Evolutionary conservation across 805 yeast genomes (phyloP), one percentile per base, ranked within the genome.

Genomic region (Spathaspora passalidarum): DNA sequence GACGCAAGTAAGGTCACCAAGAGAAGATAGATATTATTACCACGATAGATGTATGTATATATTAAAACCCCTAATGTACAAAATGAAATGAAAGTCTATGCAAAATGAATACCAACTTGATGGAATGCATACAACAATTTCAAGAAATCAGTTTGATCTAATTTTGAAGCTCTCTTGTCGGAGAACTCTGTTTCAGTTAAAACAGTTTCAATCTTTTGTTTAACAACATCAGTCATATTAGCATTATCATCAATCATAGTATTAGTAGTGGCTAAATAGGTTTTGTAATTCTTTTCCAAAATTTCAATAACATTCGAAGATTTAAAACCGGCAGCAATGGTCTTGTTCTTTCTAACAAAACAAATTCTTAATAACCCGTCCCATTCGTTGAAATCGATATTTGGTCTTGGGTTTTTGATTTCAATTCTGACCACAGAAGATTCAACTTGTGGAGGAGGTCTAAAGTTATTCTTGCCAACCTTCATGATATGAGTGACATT

Each of bases 361-460:
- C 89, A 87, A 48, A 94, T 87, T 53, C 99, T 80, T 52, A 94
- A 73, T 29, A 94, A 72, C 2, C 99, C 99, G 61, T 94, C 99
- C 98, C 98, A 94, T 66, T 94, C 99, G 58, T 86, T 79, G 62
- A 83, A 92, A 61, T 91, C 97, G 26, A 94, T 82, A 52, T 86
- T 82, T n/a, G 99, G 99, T 56, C 97, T 80, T 43, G 98, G 99
- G 46, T 68, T 76, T 65, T 94, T 94, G 47, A 94, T 84, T 66
- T 92, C 98, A 32, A 94, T 81, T 59, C 96, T 79, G 16, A 94
- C 98, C 40, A 94, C 99, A 29, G 96, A 85, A 0, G 97, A 90
- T 65, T 94, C 99, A 47, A 94, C 99, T 65, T 94, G 91, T 48
- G 99, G 99, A 9, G 99, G 99, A 19, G 99, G 99, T 56, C 97